Evolutionary conservation across 768 basidiomycete genomes (phyloP).

Genomic region (Collybia sp.): DNA sequence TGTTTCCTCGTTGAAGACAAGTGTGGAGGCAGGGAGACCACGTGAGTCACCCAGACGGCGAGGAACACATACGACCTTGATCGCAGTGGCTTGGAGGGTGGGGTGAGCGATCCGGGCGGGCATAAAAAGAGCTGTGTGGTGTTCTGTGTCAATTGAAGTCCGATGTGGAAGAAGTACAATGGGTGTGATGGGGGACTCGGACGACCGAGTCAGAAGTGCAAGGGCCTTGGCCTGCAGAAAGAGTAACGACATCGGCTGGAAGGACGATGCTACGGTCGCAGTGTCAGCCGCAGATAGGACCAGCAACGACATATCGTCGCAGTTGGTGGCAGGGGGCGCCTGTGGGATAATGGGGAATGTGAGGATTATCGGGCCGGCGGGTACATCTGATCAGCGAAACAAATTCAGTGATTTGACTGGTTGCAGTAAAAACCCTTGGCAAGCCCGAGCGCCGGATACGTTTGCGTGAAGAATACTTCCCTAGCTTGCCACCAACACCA

Average conservation of each 20-base stretch:
- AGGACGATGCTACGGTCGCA: slow-evolving; percentile 35
- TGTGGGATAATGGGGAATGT: too few species aligned
- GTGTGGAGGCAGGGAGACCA: slow-evolving; percentile 74
- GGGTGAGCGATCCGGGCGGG: slow-evolving; percentile 51
- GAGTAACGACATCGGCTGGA: slow-evolving; percentile 43
- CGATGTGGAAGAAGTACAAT: slow-evolving; percentile 51
- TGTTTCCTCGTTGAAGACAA: slow-evolving; percentile 67
- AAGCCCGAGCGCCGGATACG: too few species aligned
- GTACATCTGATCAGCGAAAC: too few species aligned
- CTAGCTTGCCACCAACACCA: too few species aligned
- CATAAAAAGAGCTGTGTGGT: slow-evolving; percentile 77
- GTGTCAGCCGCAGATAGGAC: slow-evolving; percentile 64
- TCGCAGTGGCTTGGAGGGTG: slow-evolving; percentile 42
- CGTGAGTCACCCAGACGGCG: slow-evolving; percentile 27
- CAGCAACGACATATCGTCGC: slow-evolving; percentile 39
- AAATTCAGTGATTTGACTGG: too few species aligned
- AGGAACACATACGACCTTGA: slow-evolving; percentile 84
- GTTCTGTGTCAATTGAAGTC: slow-evolving; percentile 42
- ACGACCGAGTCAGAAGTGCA: slow-evolving; percentile 29
- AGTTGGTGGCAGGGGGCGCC: too few species aligned
- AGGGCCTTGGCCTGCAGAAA: slow-evolving; percentile 59
- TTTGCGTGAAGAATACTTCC: neutral
- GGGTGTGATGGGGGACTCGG: slow-evolving; percentile 10
- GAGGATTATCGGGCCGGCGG: too few species aligned
- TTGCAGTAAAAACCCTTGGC: too few species aligned